A percentile compares a stretch with the other conserved stretches of the same genome.
These are phyloP conservation scores for Trichoderma pleuroti DNA, from an alignment of 2,329 filamentous ascomycete species.

Conservation along the genomic window DNA sequence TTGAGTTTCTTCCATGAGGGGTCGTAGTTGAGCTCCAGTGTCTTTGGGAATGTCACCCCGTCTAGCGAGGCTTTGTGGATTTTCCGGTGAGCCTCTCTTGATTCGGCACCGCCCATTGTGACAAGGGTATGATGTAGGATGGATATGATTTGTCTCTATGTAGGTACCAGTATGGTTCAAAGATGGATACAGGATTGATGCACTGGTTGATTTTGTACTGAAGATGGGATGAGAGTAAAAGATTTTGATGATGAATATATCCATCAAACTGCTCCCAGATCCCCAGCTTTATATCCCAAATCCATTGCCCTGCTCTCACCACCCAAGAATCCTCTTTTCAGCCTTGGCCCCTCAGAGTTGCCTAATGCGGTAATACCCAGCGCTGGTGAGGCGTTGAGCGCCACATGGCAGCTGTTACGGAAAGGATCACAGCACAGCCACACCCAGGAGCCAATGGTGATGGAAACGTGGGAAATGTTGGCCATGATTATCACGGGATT, in stretches of 20 bases:
- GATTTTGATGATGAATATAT: neutral
- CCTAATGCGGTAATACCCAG: conserved; percentile 18
- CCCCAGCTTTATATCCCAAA: neutral
- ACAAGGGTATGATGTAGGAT: neutral
- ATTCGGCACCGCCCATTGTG: conserved; percentile 7
- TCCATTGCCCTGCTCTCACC: neutral
- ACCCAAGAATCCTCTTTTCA: neutral
- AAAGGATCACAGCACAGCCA: neutral
- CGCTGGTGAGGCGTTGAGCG: conserved; percentile 13
- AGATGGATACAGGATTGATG: neutral
- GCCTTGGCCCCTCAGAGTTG: neutral
- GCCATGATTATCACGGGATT: no score
- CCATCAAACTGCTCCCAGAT: fast-evolving
- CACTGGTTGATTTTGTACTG: neutral
- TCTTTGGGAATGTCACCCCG: neutral
- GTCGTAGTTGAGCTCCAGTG: conserved; percentile 5
- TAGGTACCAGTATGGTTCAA: neutral
- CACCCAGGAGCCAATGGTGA: neutral
- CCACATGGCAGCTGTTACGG: neutral
- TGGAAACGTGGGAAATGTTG: neutral
- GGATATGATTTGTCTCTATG: neutral
- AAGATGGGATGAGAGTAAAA: neutral
- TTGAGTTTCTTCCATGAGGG: conserved; percentile 15
- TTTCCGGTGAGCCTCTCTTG: conserved; percentile 2
- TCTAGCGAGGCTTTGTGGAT: neutral